Evolutionary conservation across 2,329 filamentous ascomycete species (phyloP), one percentile per base, ranked within the genome.

Genomic region (Colletotrichum caudatum): DNA sequence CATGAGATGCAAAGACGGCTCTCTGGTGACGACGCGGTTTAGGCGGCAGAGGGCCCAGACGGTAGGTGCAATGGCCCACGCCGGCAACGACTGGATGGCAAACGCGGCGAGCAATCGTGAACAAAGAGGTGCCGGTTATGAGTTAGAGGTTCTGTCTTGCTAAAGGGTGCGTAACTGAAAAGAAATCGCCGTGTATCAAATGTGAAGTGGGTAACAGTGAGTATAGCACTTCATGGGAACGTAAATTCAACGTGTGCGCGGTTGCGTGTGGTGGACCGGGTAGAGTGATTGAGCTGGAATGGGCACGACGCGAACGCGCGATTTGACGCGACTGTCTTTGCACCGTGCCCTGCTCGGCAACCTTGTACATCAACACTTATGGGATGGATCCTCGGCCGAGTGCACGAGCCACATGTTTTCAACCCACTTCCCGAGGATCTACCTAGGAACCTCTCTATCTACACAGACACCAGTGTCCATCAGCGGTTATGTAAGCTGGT

Each of bases 1-100:
- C 80, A 81, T 82, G 75, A 74, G 76, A 72, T 73, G 73, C 51
- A 58, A 53, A 62, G 23, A 53, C 41, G 26, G 51, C 23, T 50
- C 39, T 54, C 37, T 44, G 20, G n/a, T 48, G 23, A 37, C 14
- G 58, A 48, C 35, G 69, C 53, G 56, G 23, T 33, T 51, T 14
- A 26, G 33, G 33, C 26, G 48, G 20, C 53, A 35, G 53, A 37
- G 44, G 37, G 16, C 33, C 46, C 61, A 48, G 41, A 23, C 44
- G 39, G 33, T n/a, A 26, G 63, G 63, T 60, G 29, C 12, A 50
- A 50, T 54, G 50, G 29, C 54, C 56, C 54, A 35, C 46, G 46
- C n/a, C 56, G 23, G 39, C 39, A 51, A 35, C 26, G 57, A 16
- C 20, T 51, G 33, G 50, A 44, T 26, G 29, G 37, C 35, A 29